Evolutionary conservation across 1,284 basidiomycete species (phyloP).

Genomic region (Trametes versicolor): DNA sequence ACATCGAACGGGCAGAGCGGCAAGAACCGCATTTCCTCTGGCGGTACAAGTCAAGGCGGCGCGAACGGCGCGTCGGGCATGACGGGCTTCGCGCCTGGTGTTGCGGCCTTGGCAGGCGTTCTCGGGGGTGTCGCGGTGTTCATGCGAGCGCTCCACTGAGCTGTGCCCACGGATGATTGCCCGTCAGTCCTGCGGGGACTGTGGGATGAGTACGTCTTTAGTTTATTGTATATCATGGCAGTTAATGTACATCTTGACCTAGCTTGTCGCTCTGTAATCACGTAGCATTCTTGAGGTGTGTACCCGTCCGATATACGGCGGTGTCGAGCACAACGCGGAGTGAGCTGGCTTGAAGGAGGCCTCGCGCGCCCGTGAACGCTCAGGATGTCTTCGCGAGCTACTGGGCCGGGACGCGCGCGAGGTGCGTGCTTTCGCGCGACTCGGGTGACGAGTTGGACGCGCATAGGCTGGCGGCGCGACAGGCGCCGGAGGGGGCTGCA

Average conservation of each 20-base stretch:
- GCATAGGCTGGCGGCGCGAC: too few relatives aligned
- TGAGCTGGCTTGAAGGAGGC: too few relatives aligned
- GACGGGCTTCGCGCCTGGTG: constrained; percentile 26
- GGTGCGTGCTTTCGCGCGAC: too few relatives aligned
- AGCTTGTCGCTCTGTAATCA: constrained; percentile 14
- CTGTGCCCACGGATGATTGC: neutral
- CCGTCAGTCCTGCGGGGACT: neutral
- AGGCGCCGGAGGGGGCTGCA: too few relatives aligned
- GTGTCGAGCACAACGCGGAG: too few relatives aligned
- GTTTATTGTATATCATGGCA: constrained; percentile 25
- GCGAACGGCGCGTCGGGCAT: constrained; percentile 36
- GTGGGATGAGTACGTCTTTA: constrained; percentile 8
- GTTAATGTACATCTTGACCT: constrained; percentile 24
- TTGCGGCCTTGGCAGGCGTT: constrained; percentile 21
- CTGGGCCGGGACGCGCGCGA: too few relatives aligned
- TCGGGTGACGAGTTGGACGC: too few relatives aligned
- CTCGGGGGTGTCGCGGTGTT: constrained; percentile 23
- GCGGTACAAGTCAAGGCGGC: constrained; percentile 45
- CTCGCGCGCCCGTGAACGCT: too few relatives aligned
- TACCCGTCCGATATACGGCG: neutral
- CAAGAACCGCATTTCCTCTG: constrained; percentile 38
- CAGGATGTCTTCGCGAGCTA: too few relatives aligned
- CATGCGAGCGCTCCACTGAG: constrained; percentile 24
- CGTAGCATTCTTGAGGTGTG: constrained; percentile 9
- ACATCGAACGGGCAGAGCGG: constrained; percentile 45